Evolutionary conservation across 2,329 filamentous ascomycete genomes (phyloP).

Genomic region (Fusarium domesticum): DNA sequence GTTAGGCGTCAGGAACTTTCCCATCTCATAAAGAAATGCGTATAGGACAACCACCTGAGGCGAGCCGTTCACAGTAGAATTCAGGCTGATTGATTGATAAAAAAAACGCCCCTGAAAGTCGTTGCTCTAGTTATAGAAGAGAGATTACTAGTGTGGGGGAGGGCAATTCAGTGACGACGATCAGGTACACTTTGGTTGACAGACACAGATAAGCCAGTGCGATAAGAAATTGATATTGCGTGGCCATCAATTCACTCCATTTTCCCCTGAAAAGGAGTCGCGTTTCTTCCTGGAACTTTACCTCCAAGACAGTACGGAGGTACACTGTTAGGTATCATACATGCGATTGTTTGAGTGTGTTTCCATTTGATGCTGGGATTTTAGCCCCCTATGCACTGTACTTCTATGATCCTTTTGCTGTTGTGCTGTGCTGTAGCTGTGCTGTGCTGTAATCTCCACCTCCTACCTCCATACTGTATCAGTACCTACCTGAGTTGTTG

Average conservation of each 20-base stretch:
- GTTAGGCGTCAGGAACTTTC: not conserved
- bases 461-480: conserved; percentile 3
- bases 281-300: too few relatives aligned
- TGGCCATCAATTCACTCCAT: too few relatives aligned
- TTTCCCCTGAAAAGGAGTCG: too few relatives aligned
- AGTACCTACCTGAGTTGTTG: conserved; percentile 8
- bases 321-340: too few relatives aligned
- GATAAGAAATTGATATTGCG: too few relatives aligned
- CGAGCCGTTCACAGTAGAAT: not conserved
- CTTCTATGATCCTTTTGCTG: not conserved
- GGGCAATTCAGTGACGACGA: too few relatives aligned
- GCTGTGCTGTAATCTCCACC: not conserved
- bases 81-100: not conserved
- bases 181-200: too few relatives aligned
- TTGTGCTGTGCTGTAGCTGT: not conserved
- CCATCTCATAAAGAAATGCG: not conserved
- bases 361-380: too few relatives aligned
- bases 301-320: too few relatives aligned
- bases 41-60: not conserved
- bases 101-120: not conserved
- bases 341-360: too few relatives aligned
- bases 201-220: too few relatives aligned
- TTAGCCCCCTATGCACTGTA: too few relatives aligned
- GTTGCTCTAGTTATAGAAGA: not conserved
- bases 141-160: not conserved